Conservation (phyloP, 2,329 filamentous ascomycete species). For the Helotiales sp. region DNA sequence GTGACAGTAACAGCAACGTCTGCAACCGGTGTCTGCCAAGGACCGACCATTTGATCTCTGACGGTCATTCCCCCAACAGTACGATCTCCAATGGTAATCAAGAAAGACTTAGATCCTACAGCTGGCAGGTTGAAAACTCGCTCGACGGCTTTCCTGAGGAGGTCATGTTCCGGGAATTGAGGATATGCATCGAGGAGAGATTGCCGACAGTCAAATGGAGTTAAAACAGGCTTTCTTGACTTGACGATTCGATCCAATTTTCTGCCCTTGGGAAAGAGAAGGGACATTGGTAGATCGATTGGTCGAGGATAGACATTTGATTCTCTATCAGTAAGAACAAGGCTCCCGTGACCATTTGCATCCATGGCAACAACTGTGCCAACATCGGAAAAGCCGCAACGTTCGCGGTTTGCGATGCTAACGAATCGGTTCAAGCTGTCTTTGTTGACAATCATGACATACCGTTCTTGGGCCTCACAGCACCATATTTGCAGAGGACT, state of each 20-base stretch:
- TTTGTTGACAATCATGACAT: slow-evolving; percentile 86
- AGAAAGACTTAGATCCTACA: slow-evolving; percentile 95
- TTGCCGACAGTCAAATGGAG: slow-evolving; percentile 70
- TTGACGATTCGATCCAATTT: slow-evolving; percentile 77
- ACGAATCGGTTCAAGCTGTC: slow-evolving; percentile 79
- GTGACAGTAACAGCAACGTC: slow-evolving; percentile 93
- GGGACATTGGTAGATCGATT: slow-evolving; percentile 88
- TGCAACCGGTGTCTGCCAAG: slow-evolving; percentile 92
- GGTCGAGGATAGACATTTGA: slow-evolving; percentile 75
- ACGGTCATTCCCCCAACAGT: slow-evolving; percentile 88
- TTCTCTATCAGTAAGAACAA: slow-evolving; percentile 83
- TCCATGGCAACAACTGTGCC: slow-evolving; percentile 72
- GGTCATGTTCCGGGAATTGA: slow-evolving; percentile 43
- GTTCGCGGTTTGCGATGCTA: slow-evolving; percentile 75
- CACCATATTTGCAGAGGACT: slow-evolving; percentile 98
- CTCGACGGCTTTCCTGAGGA: slow-evolving; percentile 70
- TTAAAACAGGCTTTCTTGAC: slow-evolving; percentile 69
- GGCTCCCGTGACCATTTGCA: slow-evolving; percentile 67
- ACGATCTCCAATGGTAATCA: slow-evolving; percentile 95
- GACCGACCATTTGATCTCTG: slow-evolving; percentile 94
- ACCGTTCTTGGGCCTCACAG: slow-evolving; percentile 95
- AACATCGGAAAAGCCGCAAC: slow-evolving; percentile 91
- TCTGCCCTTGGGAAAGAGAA: slow-evolving; percentile 86
- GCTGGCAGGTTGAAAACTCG: slow-evolving; percentile 84
- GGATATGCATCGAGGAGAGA: slow-evolving; percentile 64